A percentile compares a stretch with the other conserved stretches of the same genome.
These are phyloP conservation scores for Hypoxylon fragiforme DNA, from an alignment of 495 filamentous ascomycete species.

Conservation along the genomic window DNA sequence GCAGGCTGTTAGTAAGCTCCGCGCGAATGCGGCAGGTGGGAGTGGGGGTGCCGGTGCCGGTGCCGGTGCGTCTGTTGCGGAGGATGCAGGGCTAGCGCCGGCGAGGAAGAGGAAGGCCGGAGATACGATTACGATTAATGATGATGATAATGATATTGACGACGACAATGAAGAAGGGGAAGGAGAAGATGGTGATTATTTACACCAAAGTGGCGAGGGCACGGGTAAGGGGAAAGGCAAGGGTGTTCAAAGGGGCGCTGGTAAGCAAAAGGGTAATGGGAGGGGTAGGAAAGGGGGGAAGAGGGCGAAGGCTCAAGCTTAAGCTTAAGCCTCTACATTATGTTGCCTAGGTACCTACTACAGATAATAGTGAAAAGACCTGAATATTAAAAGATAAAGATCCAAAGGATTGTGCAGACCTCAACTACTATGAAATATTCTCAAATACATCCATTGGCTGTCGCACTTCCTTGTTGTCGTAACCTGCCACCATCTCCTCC, in stretches of 20 bases:
- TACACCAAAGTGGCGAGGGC: background rate
- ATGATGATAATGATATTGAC: conserved; percentile 32
- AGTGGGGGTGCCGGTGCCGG: no score
- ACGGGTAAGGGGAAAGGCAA: conserved; percentile 24
- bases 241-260: conserved; percentile 21
- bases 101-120: conserved; percentile 31
- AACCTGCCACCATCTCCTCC: no score
- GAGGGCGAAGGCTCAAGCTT: conserved; percentile 38
- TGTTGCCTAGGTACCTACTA: background rate
- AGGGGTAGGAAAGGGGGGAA: conserved; percentile 34
- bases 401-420: no score
- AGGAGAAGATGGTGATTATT: no score
- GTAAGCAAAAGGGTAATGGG: conserved; percentile 27
- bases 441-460: no score
- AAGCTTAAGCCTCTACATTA: background rate
- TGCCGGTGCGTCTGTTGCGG: conserved; percentile 32
- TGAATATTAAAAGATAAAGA: no score
- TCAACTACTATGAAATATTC: no score
- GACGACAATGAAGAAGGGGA: conserved; percentile 21
- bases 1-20: conserved; percentile 72
- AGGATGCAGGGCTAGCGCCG: background rate
- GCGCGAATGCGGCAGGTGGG: no score
- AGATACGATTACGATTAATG: conserved; percentile 28
- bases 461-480: no score
- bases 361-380: no score